Conservation (phyloP, 352 stramenopile species). For the Globisporangium cystogenes region DNA sequence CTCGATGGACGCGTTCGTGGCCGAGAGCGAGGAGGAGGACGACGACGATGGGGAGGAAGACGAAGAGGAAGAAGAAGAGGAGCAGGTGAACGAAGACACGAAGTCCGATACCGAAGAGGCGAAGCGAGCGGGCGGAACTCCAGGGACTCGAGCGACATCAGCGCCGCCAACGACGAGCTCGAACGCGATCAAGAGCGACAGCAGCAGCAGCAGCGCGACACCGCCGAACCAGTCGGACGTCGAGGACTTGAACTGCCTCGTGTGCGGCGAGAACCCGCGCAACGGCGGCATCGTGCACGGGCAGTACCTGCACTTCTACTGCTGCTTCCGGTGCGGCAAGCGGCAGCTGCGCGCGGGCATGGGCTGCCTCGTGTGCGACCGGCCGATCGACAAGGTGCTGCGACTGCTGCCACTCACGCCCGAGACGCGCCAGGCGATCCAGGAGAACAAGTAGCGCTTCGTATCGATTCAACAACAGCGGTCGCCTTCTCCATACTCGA, state of each 20-base stretch:
- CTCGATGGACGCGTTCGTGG: constrained; percentile 53
- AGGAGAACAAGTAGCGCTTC: constrained; percentile 12
- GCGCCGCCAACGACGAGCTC: background rate
- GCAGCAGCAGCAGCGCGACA: background rate
- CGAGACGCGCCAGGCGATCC: constrained; percentile 36
- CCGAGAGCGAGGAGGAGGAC: constrained; percentile 43
- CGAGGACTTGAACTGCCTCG: constrained; percentile 63
- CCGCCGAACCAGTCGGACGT: constrained; percentile 9
- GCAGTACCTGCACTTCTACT: constrained; percentile 80
- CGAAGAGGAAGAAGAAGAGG: constrained; percentile 32
- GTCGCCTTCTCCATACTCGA: constrained; percentile 29
- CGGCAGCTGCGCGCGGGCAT: constrained; percentile 38
- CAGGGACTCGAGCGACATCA: background rate
- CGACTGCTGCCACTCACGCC: constrained; percentile 65
- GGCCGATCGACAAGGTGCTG: constrained; percentile 74
- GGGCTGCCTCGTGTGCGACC: constrained; percentile 69
- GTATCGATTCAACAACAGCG: background rate
- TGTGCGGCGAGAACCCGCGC: constrained; percentile 53
- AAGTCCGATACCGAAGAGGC: background rate
- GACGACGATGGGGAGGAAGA: constrained; percentile 33
- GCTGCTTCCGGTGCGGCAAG: constrained; percentile 77
- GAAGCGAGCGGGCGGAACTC: background rate
- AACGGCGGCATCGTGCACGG: constrained; percentile 68
- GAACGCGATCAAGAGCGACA: background rate
- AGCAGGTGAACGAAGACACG: constrained; percentile 5